Conservation (phyloP, 371 early-diverging fungal genomes). For the Ordospora colligata region DNA sequence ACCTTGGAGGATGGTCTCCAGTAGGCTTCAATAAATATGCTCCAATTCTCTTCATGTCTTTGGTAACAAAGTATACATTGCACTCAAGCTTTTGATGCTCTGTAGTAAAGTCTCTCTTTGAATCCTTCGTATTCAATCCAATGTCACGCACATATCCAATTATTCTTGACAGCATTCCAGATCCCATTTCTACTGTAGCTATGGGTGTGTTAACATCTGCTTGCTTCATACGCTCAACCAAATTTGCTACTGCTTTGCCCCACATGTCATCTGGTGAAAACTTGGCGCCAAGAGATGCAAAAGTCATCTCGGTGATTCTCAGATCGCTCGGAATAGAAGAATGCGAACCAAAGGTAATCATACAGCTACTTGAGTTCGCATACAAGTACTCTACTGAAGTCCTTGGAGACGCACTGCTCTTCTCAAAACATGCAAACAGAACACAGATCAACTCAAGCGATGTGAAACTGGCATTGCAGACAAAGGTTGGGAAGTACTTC, state of each 20-base stretch:
- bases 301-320: conserved; percentile 77
- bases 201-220: no score
- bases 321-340: conserved; percentile 80
- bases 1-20: neutral
- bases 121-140: neutral
- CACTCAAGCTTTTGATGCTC: conserved; percentile 4
- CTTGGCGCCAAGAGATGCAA: conserved; percentile 71
- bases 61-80: conserved; percentile 23
- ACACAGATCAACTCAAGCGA: conserved; percentile 73
- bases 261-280: conserved; percentile 47
- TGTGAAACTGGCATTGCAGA: conserved; percentile 76
- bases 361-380: conserved; percentile 83
- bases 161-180: no score
- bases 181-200: no score
- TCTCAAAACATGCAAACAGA: conserved; percentile 80
- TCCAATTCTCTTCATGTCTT: conserved; percentile 28
- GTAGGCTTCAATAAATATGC: conserved; percentile 23
- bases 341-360: conserved; percentile 85
- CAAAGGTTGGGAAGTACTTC: conserved; percentile 61
- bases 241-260: neutral
- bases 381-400: conserved; percentile 85
- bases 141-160: no score
- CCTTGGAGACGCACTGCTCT: conserved; percentile 78
- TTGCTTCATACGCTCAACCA: no score
- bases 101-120: neutral